phyloP scores from a whole-genome alignment of 2,329 filamentous ascomycete species.

The Beauveria varroae region DNA sequence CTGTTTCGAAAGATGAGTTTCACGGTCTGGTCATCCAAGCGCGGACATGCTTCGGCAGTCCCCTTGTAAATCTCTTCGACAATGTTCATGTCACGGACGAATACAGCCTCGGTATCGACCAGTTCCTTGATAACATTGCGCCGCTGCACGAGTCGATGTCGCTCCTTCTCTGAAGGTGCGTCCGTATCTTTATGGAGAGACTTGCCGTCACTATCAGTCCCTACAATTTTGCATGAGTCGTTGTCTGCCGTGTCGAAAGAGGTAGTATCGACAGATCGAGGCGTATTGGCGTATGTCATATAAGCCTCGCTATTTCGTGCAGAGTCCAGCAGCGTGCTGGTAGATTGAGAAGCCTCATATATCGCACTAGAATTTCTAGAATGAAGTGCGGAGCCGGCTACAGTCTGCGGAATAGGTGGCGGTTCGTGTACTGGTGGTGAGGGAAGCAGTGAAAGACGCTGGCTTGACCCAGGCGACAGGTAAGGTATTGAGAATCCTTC shows the following conservation, averaged over 20 bases:
- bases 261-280: slow-evolving; percentile 39
- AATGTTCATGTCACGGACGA: slow-evolving; percentile 93
- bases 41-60: slow-evolving; percentile 73
- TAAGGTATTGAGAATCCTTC: slow-evolving; percentile 44
- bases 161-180: slow-evolving; percentile 44
- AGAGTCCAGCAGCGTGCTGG: slow-evolving; percentile 36
- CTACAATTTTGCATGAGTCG: slow-evolving; percentile 28
- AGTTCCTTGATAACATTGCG: slow-evolving; percentile 84
- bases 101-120: slow-evolving; percentile 84
- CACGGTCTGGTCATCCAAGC: slow-evolving; percentile 75
- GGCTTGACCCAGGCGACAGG: slow-evolving; percentile 26
- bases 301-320: slow-evolving; percentile 39
- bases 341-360: slow-evolving; percentile 30
- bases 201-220: slow-evolving; percentile 29
- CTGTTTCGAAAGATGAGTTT: slow-evolving; percentile 90
- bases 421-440: slow-evolving; percentile 45
- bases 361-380: slow-evolving; percentile 35
- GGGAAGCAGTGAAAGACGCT: slow-evolving; percentile 24
- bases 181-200: slow-evolving; percentile 30
- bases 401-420: slow-evolving; percentile 38
- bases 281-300: slow-evolving; percentile 33
- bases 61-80: slow-evolving; percentile 97
- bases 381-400: slow-evolving; percentile 27
- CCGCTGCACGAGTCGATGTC: slow-evolving; percentile 69
- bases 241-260: slow-evolving; percentile 36